Conservation (phyloP, 73 alveolate genomes). For the Tetrahymena malaccensis region DNA sequence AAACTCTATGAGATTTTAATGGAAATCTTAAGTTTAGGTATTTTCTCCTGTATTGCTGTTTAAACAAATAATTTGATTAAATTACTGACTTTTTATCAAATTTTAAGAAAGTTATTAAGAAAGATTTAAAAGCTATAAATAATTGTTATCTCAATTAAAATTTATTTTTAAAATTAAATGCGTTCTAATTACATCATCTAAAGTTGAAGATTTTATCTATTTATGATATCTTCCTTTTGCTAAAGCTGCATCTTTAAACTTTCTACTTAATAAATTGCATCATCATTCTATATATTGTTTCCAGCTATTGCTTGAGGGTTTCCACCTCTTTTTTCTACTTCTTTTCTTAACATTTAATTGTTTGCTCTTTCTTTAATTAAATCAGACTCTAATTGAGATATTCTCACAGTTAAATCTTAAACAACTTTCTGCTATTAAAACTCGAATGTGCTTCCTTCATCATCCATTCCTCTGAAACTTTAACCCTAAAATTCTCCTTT, state of each 20-base stretch:
- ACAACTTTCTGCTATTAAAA: not conserved
- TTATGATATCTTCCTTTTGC: not conserved
- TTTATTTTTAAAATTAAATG: not conserved
- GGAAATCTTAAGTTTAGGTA: not conserved
- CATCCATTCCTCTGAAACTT: not conserved
- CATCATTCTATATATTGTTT: not conserved
- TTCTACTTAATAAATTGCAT: not conserved
- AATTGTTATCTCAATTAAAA: not conserved
- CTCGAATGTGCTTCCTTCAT: not conserved
- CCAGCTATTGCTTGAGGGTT: not conserved
- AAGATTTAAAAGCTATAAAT: not conserved
- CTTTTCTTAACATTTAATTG: not conserved
- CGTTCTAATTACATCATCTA: not conserved
- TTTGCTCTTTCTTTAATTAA: not conserved
- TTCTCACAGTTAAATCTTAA: not conserved
- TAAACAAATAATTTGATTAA: too few species aligned
- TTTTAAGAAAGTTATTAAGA: not conserved
- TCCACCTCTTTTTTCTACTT: not conserved
- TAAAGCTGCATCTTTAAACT: not conserved
- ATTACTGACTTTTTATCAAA: not conserved
- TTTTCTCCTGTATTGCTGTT: not conserved
- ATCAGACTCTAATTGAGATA: not conserved
- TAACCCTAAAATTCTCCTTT: not conserved
- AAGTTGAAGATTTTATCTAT: not conserved
- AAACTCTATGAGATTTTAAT: not conserved